Conservation (phyloP, 495 filamentous ascomycete genomes). For the Hyaloscypha hepaticicola region DNA sequence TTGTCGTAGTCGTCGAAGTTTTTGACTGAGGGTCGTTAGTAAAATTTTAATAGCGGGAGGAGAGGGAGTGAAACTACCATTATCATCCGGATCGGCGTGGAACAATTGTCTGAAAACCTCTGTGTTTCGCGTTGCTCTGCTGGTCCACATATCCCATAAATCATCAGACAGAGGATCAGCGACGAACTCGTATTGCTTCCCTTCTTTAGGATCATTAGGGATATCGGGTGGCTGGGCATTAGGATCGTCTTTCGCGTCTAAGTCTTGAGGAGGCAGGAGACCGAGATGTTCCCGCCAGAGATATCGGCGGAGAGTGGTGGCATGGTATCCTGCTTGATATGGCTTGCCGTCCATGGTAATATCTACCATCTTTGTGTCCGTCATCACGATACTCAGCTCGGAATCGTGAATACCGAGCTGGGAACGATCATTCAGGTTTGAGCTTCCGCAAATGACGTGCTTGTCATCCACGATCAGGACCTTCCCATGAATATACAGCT, state of each 20-base stretch:
- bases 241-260: conserved; percentile 67
- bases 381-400: conserved; percentile 89
- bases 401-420: conserved; percentile 89
- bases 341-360: conserved; percentile 76
- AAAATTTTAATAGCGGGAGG: conserved; percentile 11
- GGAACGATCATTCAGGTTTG: conserved; percentile 92
- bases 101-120: conserved; percentile 84
- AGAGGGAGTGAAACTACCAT: conserved; percentile 47
- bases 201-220: conserved; percentile 64
- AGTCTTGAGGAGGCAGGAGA: conserved; percentile 68
- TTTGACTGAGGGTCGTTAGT: conserved; percentile 51
- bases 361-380: conserved; percentile 73
- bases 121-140: conserved; percentile 74
- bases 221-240: conserved; percentile 82
- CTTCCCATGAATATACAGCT: conserved; percentile 92
- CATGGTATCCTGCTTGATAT: conserved; percentile 72
- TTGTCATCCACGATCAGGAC: conserved; percentile 83
- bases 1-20: conserved; percentile 86
- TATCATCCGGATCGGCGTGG: conserved; percentile 88
- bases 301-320: conserved; percentile 76
- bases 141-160: conserved; percentile 84
- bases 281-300: conserved; percentile 95
- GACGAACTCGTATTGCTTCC: conserved; percentile 71
- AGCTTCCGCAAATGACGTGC: conserved; percentile 78
- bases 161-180: conserved; percentile 76